Base-by-base conservation (phyloP, 2,329 filamentous ascomycete species). In the Colletotrichum sp. region DNA sequence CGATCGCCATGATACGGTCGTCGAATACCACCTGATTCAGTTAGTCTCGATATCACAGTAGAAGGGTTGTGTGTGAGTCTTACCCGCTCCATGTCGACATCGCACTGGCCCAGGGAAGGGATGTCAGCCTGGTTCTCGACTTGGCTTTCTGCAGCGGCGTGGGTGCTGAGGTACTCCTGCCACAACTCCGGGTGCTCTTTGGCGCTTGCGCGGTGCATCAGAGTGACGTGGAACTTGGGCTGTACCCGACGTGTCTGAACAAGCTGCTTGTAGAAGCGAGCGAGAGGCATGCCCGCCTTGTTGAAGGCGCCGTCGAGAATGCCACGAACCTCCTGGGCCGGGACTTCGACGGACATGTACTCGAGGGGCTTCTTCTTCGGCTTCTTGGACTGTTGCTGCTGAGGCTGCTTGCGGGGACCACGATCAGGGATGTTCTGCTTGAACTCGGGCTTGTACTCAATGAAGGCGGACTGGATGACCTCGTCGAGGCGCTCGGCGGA, bases 141-240 rank as follows among this genome's bases (percentile, higher is more conserved):
- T 68, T 84, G 85, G 48, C 73, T 73, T 36, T 73, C 70, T 3
- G 85, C 85, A 43, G 85, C 82, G 13, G 83, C 83, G 79, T 94
- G 91, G 2, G 94, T 84, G n/a, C 89, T 85, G 7, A 82, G 83
- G 79, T 98, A 96, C 71, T 89, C 90, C 70, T 93, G 86, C 97
- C 97, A 99, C 70, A 96, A 87, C 10, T 93, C 90, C 1, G 93
- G 90, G 77, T 93, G 84, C 34, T 93, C 85, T 55, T 88, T 87
- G 12, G 91, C 87, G 4, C 87, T 88, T 13, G 93, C 92, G 62
- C 93, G 93, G 84, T 99, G 97, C 83, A 98, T 95, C 52, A 99
- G 90, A 0, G 97, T 99, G 73, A 99, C 95, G 83, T 99, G 97
- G 83, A 98, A 99, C 55, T 93, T 89, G n/a, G 89, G 82, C 84